Evolutionary conservation across 2,329 filamentous ascomycete genomes (phyloP), one percentile per base, ranked within the genome.

Genomic region (Exserohilum rostratum): DNA sequence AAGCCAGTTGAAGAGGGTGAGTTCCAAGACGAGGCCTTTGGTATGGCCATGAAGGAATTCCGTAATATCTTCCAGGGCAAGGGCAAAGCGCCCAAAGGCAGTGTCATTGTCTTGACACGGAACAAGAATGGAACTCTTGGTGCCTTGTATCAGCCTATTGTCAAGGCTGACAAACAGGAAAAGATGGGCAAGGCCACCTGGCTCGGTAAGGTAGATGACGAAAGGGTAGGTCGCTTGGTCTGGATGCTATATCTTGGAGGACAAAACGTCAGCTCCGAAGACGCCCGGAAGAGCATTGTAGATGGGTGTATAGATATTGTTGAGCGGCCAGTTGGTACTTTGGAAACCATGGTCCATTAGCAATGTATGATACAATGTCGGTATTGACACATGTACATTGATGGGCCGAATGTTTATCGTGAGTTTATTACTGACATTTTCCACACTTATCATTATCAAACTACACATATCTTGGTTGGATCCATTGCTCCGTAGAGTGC

Each of bases 231-330:
- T 52, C 85, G 90, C 53, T 78, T 93, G 55, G 78, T 98, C 18
- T 98, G 93, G 93, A 77, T 97, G 71, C 89, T 93, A 64, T 99
- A 96, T 76, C 80, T 99, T 29, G 91, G 86, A 4, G 95, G 95
- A 0, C 89, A 86, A 73, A 91, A 87, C 67, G 92, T 97, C 9
- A 92, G 92, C 27, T 96, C 91, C 60, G 91, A 96, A 74, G 81
- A 83, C 2, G 90, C 92, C 13, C 84, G 93, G 63, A 82, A 86
- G 76, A 96, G 85, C 64, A 89, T 99, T 46, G 89, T 96, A 3
- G 87, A 96, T 43, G 95, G 95, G 0, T 84, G 96, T 57, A 88
- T 98, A 82, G 88, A 88, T 63, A 90, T 97, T 76, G 91, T 95
- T 1, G 90, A 92, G 76, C 80, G 93, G 61, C 95, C 95, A 0